Conservation (phyloP, 805 yeast species). For the Yarrowia sp. region DNA sequence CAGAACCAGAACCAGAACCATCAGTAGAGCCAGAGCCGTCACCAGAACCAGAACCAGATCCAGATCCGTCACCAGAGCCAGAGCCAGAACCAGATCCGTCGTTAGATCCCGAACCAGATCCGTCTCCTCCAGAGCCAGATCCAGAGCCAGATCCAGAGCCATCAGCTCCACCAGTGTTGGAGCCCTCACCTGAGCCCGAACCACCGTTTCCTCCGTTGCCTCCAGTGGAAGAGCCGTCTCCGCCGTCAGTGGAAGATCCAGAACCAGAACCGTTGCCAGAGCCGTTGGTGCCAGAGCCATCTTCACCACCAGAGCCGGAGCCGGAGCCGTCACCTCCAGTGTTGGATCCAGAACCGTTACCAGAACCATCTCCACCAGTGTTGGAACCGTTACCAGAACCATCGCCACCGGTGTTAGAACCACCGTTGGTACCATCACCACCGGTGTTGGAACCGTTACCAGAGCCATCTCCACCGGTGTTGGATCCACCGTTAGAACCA, state of each 20-base stretch:
- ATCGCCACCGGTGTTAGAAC: background rate
- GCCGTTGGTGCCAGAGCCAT: background rate
- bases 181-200: no score
- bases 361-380: background rate
- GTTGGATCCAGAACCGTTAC: background rate
- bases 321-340: background rate
- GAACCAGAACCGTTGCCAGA: background rate
- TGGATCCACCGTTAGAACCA: background rate
- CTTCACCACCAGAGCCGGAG: background rate
- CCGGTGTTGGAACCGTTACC: background rate
- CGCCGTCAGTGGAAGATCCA: no score
- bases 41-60: background rate
- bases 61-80: background rate
- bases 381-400: background rate
- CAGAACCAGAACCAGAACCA: slow-evolving; percentile 4
- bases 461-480: background rate
- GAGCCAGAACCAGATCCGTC: background rate
- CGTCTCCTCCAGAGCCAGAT: background rate
- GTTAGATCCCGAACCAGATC: no score
- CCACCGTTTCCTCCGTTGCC: no score
- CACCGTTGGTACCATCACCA: background rate
- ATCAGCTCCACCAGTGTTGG: background rate
- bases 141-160: slow-evolving; percentile 11
- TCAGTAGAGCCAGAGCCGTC: background rate
- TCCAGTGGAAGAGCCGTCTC: no score